A percentile compares a stretch with the other conserved stretches of the same genome.
Evolutionary conservation across 495 filamentous ascomycete species (phyloP).

Genomic region (Wilcoxina mikolae): DNA sequence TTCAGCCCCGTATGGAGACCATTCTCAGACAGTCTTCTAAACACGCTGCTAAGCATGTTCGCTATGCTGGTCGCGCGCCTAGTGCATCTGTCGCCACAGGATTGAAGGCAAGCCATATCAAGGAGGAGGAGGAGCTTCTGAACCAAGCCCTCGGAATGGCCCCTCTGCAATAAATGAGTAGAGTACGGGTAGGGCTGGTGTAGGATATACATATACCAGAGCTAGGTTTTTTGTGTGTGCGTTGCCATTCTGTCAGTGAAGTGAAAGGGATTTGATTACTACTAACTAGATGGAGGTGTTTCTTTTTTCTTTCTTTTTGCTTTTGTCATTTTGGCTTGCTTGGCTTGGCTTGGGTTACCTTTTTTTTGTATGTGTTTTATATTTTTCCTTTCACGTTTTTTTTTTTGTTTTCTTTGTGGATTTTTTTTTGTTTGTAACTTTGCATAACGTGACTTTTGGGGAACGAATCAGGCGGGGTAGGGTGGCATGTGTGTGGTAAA

Average conservation of each 20-base stretch:
- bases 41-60: conserved; percentile 85
- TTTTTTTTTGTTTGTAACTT: neutral
- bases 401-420: neutral
- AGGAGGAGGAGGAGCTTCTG: conserved; percentile 86
- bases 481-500: no score
- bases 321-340: neutral
- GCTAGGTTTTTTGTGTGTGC: neutral
- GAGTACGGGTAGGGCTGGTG: neutral
- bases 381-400: neutral
- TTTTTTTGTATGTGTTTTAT: neutral
- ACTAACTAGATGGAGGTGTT: no score
- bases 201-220: neutral
- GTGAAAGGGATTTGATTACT: neutral
- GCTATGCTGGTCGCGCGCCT: conserved; percentile 87
- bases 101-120: conserved; percentile 70
- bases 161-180: neutral
- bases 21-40: conserved; percentile 62
- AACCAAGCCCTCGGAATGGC: conserved; percentile 30
- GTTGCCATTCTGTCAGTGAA: neutral
- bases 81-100: conserved; percentile 88
- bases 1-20: conserved; percentile 90
- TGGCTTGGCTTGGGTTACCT: neutral
- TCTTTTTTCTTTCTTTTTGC: neutral
- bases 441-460: no score
- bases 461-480: no score